Base-by-base conservation (phyloP, 2,329 filamentous ascomycete species). In the Waltergamsia citrina region DNA sequence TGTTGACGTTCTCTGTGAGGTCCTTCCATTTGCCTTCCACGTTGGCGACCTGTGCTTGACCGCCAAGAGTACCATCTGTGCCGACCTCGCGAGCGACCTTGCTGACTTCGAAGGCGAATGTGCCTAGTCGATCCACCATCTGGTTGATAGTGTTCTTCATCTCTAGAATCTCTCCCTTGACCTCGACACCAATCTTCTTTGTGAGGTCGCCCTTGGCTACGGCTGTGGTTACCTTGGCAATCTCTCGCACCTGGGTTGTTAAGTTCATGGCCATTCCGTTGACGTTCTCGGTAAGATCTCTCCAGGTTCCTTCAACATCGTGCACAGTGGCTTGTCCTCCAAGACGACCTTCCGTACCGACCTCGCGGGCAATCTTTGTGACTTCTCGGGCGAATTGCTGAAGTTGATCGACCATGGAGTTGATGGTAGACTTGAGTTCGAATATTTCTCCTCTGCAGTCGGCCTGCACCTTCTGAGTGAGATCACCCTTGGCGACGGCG, bases 251-350 rank as follows among this genome's bases (percentile, higher is more conserved):
- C 65, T 98, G 90, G 5, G 92, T 94, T 3, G 90, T 96, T 48
- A 98, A 66, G 57, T 96, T 98, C 72, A 92, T 93, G 53, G 90
- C 90, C 90, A 98, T 96, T 46, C 88, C 84, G 61, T 98, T 98
- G 61, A 98, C 90, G 43, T 88, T 88, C 52, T 90, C 83, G 4
- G 90, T 98, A 41, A 98, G 69, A 55, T 95, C 87, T 51, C 87
- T 85, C 90, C 92, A 96, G 33, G 93, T 96, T 43, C 90, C 90
- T 60, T 94, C 85, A 21, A 96, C 92, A 54, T 94, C 90, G 52
- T 94, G 90, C 6, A 96, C 85, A 15, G 87, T 92, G 32, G 92
- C 90, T 59, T 98, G 92, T 8, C 92, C 90, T 54, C 92, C 90
- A 12, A 98, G 73, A 41, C 87, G 79, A 48, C 90, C 90, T 58